phyloP scores from a whole-genome alignment of 2,329 filamentous ascomycete genomes.

The Sphaceloma murrayae region DNA sequence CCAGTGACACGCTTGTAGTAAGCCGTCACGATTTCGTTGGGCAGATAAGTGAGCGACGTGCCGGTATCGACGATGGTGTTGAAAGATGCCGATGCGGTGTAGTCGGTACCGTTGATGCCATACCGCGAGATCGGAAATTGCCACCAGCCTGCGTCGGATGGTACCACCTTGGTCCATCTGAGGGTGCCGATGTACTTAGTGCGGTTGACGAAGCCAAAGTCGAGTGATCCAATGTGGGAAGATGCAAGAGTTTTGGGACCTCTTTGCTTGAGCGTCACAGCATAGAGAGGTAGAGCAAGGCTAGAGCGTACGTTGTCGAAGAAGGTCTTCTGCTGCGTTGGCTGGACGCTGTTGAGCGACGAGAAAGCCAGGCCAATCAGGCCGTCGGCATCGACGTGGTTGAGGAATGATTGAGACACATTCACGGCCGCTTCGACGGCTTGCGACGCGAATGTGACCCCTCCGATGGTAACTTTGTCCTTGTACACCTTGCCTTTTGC shows the following conservation, averaged over 20 bases:
- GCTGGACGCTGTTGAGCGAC: constrained; percentile 48
- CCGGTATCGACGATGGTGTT: constrained; percentile 36
- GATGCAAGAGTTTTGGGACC: constrained; percentile 23
- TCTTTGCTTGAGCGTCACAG: constrained; percentile 47
- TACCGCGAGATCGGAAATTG: constrained; percentile 20
- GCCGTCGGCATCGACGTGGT: constrained; percentile 47
- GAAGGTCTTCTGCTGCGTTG: constrained; percentile 45
- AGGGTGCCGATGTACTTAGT: constrained; percentile 17
- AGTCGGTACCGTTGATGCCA: constrained; percentile 33
- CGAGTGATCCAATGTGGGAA: constrained; percentile 33
- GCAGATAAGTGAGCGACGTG: constrained; percentile 34
- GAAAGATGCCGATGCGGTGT: constrained; percentile 21
- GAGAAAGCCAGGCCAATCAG: constrained; percentile 52
- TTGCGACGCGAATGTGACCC: constrained; percentile 49
- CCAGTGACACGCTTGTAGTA: constrained; percentile 20
- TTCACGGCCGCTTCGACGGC: constrained; percentile 55
- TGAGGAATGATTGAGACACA: constrained; percentile 46
- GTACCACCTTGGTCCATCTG: constrained; percentile 5
- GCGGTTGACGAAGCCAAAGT: constrained; percentile 14
- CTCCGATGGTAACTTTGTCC: constrained; percentile 54
- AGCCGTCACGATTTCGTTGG: constrained; percentile 25
- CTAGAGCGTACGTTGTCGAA: constrained; percentile 48
- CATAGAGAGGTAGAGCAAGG: constrained; percentile 47
- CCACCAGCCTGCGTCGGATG: constrained; percentile 19
- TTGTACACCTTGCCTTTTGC: constrained; percentile 56